Base-by-base conservation (phyloP, 305 asterid genomes). In the Solanum hybrid region DNA sequence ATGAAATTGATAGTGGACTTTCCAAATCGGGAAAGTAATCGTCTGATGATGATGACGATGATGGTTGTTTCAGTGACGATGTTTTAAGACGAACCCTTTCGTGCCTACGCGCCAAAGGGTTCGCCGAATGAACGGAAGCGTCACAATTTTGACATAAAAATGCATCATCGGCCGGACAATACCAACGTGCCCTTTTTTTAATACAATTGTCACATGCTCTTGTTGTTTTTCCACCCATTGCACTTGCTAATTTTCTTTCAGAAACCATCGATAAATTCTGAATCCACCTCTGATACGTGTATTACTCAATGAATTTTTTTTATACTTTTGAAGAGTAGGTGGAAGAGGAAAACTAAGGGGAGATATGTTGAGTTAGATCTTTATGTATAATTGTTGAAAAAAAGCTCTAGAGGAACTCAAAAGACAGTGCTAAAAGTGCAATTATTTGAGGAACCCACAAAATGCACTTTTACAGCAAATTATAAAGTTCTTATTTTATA, bases 111-210 rank as follows among this genome's bases (percentile, higher is more conserved):
- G 99, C 98, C 35, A 96, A 90, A 57, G 96, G 95, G 46, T 95
- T 96, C 1, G 98, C 99, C 0, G 98, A 95, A 86, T 97, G 99
- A 10, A 97, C 99, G 0, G 97, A 94, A 3, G 94, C 90, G 73
- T 97, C 99, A 76, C 99, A 97, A 0, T 89, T 73, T 89, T 96
- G 97, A 92, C 99, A 97, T 16, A 97, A 88, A 85, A 96, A 97
- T 1, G 99, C 99, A 31, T 96, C 99, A 67, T 96, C 99, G 1
- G 98, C 98, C 0, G 97, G 94, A 75, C 99, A 96, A 86, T 94
- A 96, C 98, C 95, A 97, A 2, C 97, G 87, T 3, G 99, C 99
- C 84, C 97, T 90, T 89, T 93, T 95, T 61, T 85, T 91, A 1
- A 94, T 87, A 42, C 99, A 97, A 69, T 89, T 94, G 81, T 97